These are phyloP conservation scores for Globisporangium spinosum DNA, from an alignment of 352 stramenopile species.

Conservation along the genomic window DNA sequence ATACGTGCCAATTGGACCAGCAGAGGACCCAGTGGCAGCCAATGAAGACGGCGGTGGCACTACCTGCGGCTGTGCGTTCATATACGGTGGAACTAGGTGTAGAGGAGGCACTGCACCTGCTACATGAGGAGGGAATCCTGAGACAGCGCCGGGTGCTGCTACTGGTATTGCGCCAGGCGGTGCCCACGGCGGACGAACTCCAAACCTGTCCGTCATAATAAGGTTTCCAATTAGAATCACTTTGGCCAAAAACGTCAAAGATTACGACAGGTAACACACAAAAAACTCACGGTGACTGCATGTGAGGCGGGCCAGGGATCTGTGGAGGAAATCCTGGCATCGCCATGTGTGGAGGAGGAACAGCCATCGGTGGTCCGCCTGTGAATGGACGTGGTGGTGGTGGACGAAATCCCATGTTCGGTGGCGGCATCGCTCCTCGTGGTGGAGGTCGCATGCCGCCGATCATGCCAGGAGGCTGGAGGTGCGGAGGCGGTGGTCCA, in stretches of 20 bases:
- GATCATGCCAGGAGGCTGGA: slow-evolving; percentile 44
- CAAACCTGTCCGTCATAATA: slow-evolving; percentile 9
- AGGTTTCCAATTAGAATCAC: background rate
- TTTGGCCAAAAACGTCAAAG: background rate
- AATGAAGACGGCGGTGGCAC: slow-evolving; percentile 1
- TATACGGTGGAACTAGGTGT: slow-evolving; percentile 20
- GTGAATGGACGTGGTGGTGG: slow-evolving; percentile 34
- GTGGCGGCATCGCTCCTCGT: slow-evolving; percentile 10
- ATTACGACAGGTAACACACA: background rate
- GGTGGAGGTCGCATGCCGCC: slow-evolving; percentile 45
- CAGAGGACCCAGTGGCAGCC: slow-evolving; percentile 5
- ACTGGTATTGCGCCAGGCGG: slow-evolving; percentile 13
- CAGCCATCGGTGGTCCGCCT: slow-evolving; percentile 31
- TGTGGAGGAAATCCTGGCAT: slow-evolving; percentile 18
- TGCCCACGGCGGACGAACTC: slow-evolving; percentile 13
- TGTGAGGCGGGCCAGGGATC: slow-evolving; percentile 5
- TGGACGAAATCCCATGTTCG: slow-evolving; percentile 23
- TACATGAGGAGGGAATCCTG: slow-evolving; percentile 12
- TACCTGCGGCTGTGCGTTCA: slow-evolving; percentile 22
- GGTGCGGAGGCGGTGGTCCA: slow-evolving; percentile 39
- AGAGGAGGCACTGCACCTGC: slow-evolving; percentile 7
- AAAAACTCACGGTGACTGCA: slow-evolving; percentile 11
- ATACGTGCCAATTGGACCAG: slow-evolving; percentile 5
- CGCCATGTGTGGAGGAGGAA: slow-evolving; percentile 8
- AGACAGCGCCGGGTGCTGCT: background rate